Conservation (phyloP, 441 rosid species). For the Erodium chrysanthum region DNA sequence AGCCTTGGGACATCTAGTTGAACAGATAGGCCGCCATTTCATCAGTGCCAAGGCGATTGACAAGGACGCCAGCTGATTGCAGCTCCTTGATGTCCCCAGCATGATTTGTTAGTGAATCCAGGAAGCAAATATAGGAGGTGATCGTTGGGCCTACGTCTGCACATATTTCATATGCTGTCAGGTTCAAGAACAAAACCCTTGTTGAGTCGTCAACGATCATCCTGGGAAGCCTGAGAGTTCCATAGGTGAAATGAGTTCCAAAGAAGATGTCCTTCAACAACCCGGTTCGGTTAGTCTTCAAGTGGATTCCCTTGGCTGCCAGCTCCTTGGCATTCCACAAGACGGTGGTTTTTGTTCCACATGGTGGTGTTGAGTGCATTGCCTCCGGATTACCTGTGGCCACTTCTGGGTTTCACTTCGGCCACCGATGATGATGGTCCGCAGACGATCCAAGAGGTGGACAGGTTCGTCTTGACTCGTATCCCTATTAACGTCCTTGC, state of each 20-base stretch:
- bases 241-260: not conserved
- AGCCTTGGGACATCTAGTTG: not conserved
- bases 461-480: not conserved
- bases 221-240: not conserved
- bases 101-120: not conserved
- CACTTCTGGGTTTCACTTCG: not conserved
- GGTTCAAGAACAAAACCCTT: no score
- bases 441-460: slow-evolving; percentile 12
- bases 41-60: not conserved
- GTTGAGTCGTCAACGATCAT: not conserved
- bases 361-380: not conserved
- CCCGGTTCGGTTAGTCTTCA: not conserved
- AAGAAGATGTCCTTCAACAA: slow-evolving; percentile 11
- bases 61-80: not conserved
- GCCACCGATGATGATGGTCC: not conserved
- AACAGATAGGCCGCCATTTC: not conserved
- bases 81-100: not conserved
- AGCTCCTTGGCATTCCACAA: slow-evolving; percentile 16
- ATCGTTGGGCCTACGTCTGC: not conserved
- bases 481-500: not conserved
- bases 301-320: slow-evolving; percentile 6
- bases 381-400: not conserved
- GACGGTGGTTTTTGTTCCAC: not conserved
- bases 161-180: not conserved
- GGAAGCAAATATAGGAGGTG: not conserved